These are phyloP conservation scores for Linum lewisii DNA, from an alignment of 345 rosid genomes.

Conservation along the genomic window DNA sequence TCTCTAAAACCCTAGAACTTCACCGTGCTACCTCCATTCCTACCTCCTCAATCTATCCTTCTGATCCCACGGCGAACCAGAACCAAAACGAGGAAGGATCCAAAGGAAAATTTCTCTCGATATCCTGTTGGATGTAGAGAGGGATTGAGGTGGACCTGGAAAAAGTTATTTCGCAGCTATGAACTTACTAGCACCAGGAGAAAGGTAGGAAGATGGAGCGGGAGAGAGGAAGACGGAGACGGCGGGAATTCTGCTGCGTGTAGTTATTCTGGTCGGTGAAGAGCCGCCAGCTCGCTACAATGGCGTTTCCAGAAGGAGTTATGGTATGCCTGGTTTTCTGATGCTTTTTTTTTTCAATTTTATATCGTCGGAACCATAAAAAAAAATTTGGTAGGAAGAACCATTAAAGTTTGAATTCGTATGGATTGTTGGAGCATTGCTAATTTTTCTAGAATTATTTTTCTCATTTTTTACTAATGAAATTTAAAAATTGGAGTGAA, in stretches of 20 bases:
- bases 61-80: not conserved
- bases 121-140: not conserved
- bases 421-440: no score
- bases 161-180: no score
- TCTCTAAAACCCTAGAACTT: not conserved
- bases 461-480: no score
- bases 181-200: not conserved
- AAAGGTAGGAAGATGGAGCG: no score
- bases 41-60: not conserved
- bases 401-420: no score
- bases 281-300: not conserved
- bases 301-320: not conserved
- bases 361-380: no score
- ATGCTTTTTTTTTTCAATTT: not conserved
- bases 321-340: not conserved
- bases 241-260: not conserved
- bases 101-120: not conserved
- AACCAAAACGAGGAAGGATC: not conserved
- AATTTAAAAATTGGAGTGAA: no score
- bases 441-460: no score
- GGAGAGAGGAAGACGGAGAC: not conserved
- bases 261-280: not conserved
- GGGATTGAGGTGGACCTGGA: not conserved
- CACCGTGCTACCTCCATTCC: not conserved
- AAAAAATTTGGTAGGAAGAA: no score